Conservation (phyloP, 2,329 filamentous ascomycete genomes). For the Metarhizium guizhouense region DNA sequence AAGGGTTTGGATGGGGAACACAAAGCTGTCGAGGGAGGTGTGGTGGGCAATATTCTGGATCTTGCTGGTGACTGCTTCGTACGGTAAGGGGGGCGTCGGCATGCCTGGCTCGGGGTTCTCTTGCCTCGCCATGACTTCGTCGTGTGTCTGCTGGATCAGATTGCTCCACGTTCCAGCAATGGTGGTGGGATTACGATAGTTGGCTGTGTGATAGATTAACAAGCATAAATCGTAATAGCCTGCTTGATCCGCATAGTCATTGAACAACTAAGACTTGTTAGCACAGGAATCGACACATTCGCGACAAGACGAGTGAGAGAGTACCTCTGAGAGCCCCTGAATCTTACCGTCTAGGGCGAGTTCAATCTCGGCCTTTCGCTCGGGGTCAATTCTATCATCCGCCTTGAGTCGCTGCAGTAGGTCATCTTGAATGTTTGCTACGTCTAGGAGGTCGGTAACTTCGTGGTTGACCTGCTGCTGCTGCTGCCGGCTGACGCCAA, state of each 20-base stretch:
- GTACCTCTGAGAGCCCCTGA: constrained; percentile 63
- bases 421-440: constrained; percentile 93
- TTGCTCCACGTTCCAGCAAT: constrained; percentile 80
- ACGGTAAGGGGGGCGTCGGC: constrained; percentile 45
- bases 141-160: constrained; percentile 65
- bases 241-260: constrained; percentile 81
- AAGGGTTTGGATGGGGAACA: constrained; percentile 54
- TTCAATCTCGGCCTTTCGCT: constrained; percentile 56
- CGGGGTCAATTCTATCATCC: constrained; percentile 59
- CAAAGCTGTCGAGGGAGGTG: constrained; percentile 54
- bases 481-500: constrained; percentile 66
- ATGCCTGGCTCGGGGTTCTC: constrained; percentile 31
- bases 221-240: constrained; percentile 92
- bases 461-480: constrained; percentile 81
- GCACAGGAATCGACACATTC: constrained; percentile 20
- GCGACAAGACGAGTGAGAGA: not conserved
- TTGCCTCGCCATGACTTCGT: constrained; percentile 37
- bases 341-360: constrained; percentile 69
- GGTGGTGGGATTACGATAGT: constrained; percentile 80
- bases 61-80: constrained; percentile 58
- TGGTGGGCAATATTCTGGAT: constrained; percentile 57
- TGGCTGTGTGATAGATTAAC: constrained; percentile 82
- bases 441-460: constrained; percentile 77
- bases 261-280: constrained; percentile 61
- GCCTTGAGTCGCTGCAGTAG: constrained; percentile 67